A percentile compares a stretch with the other conserved stretches of the same genome.
phyloP scores from a whole-genome alignment of 768 basidiomycete genomes.

The Leucosporidium yakuticum region DNA sequence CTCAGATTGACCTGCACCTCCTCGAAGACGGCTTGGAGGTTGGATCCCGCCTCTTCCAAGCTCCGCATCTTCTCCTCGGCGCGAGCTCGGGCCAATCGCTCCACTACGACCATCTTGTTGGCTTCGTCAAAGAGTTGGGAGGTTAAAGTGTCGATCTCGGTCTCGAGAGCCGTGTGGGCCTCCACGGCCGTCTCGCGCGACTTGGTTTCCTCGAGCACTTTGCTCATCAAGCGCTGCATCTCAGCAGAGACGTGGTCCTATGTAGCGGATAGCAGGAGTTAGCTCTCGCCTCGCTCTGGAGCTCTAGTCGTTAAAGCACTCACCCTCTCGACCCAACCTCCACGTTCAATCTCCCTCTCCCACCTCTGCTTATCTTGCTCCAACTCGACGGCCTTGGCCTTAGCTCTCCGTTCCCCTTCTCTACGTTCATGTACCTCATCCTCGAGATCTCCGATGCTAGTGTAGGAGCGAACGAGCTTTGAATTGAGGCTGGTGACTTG shows the following conservation, averaged over 20 bases:
- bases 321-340: constrained; percentile 80
- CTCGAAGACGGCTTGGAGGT: constrained; percentile 32
- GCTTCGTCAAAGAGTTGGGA: constrained; percentile 84
- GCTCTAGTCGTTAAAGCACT: neutral
- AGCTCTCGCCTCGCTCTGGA: too few species aligned
- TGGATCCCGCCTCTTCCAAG: constrained; percentile 34
- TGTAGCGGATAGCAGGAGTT: neutral
- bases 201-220: constrained; percentile 88
- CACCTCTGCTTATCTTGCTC: constrained; percentile 82
- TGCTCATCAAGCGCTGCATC: constrained; percentile 87
- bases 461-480: constrained; percentile 88
- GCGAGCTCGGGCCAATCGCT: constrained; percentile 57
- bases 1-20: constrained; percentile 33
- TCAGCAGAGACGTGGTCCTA: constrained; percentile 71
- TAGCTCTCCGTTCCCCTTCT: constrained; percentile 55
- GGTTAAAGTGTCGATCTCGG: constrained; percentile 89
- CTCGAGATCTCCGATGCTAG: constrained; percentile 85
- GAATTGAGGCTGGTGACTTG: constrained; percentile 85
- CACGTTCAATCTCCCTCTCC: constrained; percentile 81
- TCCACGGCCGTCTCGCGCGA: constrained; percentile 83
- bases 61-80: constrained; percentile 38
- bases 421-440: constrained; percentile 71
- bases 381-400: constrained; percentile 66
- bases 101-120: constrained; percentile 96
- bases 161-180: constrained; percentile 70